Evolutionary conservation across 306 rosid genomes (phyloP), one percentile per base, ranked within the genome.

Genomic region (Vachellia pachyceras): DNA sequence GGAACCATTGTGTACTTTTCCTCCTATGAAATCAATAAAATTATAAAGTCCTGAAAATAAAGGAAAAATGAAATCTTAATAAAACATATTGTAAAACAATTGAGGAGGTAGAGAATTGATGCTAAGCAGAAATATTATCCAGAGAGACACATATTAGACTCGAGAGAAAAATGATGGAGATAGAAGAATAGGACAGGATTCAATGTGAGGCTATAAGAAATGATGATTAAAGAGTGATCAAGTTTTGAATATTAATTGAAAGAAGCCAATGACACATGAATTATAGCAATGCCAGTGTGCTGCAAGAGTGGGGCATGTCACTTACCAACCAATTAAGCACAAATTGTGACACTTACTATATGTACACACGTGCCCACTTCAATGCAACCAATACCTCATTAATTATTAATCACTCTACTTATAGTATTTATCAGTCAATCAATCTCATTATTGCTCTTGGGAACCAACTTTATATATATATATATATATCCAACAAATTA

Each of bases 291-390:
- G 68, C 68, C 68, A 61, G 68, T 13, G 68, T 11, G 41, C n/a
- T n/a, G n/a, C n/a, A 29, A 29, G 10, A 29, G 10, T 33, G n/a
- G 40, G n/a, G 9, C n/a, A 29, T 61, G 68, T 61, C 11, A 5
- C 68, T 61, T 2, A 61, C 68, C 68, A 61, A 29, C 68, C 68
- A 61, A n/a, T n/a, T n/a, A n/a, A 25, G n/a, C 68, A 61, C 41
- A 4, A 25, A 60, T 39, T 25, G 67, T 25, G 67, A 25, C 39
- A 10, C 39, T 23, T 25, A 12, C 18, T 60, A 25, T 11, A 25
- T 5, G 0, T 11, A 25, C n/a, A n/a, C 17, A 25, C 67, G 15
- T 60, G 67, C 18, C 15, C 6, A 58, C 7, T 58, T 23, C 65
- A 22, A 10, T 58, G 35, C 36, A 22, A 23, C 36, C 67, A n/a